phyloP scores from a whole-genome alignment of 2,329 filamentous ascomycete species.

The Ceratocystis colombiana region DNA sequence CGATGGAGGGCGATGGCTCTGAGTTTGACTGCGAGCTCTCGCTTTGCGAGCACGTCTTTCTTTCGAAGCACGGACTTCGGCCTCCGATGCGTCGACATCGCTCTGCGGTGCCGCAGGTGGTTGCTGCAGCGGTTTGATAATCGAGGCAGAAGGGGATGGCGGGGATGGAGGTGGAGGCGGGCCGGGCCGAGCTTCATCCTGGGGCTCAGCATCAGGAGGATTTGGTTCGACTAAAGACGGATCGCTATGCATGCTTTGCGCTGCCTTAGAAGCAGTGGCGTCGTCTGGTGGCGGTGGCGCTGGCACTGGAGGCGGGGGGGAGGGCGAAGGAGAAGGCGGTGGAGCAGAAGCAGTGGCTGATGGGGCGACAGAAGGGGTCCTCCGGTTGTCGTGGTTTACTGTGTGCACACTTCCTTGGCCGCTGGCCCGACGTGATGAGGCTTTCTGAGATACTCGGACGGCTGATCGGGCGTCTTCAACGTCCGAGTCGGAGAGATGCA shows the following conservation, averaged over 20 bases:
- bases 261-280: conserved; percentile 5
- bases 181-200: conserved; percentile 4
- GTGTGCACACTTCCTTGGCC: conserved; percentile 15
- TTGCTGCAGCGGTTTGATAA: neutral
- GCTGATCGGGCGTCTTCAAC: conserved; percentile 24
- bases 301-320: neutral
- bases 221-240: neutral
- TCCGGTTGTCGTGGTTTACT: conserved; percentile 1
- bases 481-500: conserved; percentile 20
- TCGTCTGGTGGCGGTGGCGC: conserved; percentile 6
- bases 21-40: conserved; percentile 20
- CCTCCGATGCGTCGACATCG: conserved; percentile 19
- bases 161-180: conserved; percentile 21
- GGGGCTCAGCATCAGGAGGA: neutral
- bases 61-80: conserved; percentile 22
- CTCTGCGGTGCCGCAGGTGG: neutral
- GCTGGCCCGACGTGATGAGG: conserved; percentile 19
- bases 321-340: neutral
- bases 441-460: conserved; percentile 12
- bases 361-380: neutral
- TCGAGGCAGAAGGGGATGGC: conserved; percentile 10
- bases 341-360: neutral
- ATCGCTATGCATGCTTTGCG: conserved; percentile 2
- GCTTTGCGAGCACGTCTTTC: conserved; percentile 23
- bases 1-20: conserved; percentile 21